phyloP scores from a whole-genome alignment of 140 eudicot species.

The Anethum foeniculum region DNA sequence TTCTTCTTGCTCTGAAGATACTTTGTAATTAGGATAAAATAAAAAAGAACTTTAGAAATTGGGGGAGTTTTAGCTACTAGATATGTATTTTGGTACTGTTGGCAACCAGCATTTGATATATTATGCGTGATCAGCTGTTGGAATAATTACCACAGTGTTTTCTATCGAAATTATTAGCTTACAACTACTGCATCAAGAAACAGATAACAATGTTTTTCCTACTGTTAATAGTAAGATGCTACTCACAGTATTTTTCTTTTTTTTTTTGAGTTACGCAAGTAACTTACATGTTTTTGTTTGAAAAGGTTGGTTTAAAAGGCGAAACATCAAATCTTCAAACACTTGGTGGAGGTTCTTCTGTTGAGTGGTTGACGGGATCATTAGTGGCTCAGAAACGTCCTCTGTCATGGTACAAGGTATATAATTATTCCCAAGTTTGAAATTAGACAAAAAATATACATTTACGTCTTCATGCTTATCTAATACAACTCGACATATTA shows the following conservation, averaged over 20 bases:
- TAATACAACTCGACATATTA: background rate
- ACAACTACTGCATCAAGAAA: background rate
- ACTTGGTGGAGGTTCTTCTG: slow-evolving; percentile 57
- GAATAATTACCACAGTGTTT: background rate
- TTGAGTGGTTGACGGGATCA: slow-evolving; percentile 63
- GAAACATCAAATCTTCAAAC: slow-evolving; percentile 58
- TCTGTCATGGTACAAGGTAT: slow-evolving; percentile 92
- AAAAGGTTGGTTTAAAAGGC: slow-evolving; percentile 79
- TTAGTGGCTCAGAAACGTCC: slow-evolving; percentile 69
- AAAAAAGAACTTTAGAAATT: background rate
- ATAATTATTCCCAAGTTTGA: background rate
- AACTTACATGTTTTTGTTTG: background rate
- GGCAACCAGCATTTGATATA: background rate
- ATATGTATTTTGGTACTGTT: background rate
- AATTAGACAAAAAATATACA: background rate
- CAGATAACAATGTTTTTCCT: background rate
- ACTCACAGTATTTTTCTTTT: background rate
- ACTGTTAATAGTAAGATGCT: background rate
- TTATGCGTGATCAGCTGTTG: background rate
- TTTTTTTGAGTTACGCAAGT: background rate
- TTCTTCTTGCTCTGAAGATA: background rate
- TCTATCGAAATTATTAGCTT: background rate
- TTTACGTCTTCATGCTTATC: background rate
- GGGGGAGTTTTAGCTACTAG: background rate
- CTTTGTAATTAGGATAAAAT: background rate